Evolutionary conservation across 441 rosid genomes (phyloP).

Genomic region (Biscutella auriculata): DNA sequence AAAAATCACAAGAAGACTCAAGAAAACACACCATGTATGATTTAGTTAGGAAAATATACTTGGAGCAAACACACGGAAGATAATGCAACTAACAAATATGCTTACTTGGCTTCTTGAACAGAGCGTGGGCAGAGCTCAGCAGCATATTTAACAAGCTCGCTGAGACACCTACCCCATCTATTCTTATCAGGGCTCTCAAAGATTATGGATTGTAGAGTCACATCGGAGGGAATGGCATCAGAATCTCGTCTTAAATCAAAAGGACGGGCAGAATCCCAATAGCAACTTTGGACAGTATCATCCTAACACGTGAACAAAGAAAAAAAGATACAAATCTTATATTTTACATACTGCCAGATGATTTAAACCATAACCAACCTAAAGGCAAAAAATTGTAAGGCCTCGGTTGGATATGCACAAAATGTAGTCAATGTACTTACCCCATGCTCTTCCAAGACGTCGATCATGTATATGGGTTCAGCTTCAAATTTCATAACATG

Average conservation of each 20-base stretch:
- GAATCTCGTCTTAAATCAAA: constrained; percentile 89
- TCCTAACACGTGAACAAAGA: constrained; percentile 42
- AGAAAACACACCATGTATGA: constrained; percentile 7
- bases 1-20: neutral
- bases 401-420: constrained; percentile 10
- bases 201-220: constrained; percentile 89
- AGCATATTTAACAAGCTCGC: constrained; percentile 89
- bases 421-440: constrained; percentile 46
- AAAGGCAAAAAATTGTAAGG: constrained; percentile 15
- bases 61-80: neutral
- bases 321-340: neutral
- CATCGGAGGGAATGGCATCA: constrained; percentile 88
- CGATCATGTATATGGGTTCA: constrained; percentile 84
- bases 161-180: constrained; percentile 96
- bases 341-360: constrained; percentile 10
- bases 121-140: constrained; percentile 95
- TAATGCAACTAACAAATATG: constrained; percentile 10
- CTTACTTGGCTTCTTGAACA: constrained; percentile 95
- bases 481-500: constrained; percentile 61
- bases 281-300: constrained; percentile 96
- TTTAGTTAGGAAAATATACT: neutral
- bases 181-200: constrained; percentile 97
- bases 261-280: constrained; percentile 91
- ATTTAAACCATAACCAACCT: constrained; percentile 9
- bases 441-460: constrained; percentile 98